Base-by-base conservation (phyloP, 371 early-diverging fungal species). In the Apophysomyces ossiformis region DNA sequence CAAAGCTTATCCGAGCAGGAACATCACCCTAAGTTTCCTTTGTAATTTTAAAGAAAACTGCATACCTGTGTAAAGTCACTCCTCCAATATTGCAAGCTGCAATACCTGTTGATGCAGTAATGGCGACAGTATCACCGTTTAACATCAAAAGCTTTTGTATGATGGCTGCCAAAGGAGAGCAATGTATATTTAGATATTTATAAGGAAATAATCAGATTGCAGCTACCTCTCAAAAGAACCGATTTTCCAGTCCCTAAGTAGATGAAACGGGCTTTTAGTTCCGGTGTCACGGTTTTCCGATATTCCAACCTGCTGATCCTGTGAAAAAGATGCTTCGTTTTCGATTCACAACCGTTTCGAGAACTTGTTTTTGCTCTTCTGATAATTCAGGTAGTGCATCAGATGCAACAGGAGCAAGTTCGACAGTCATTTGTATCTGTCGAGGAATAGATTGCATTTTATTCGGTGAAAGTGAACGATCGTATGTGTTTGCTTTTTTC, bases 71-170 rank as follows among this genome's bases (percentile, higher is more conserved):
- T 26, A 96, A 61, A 0, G 95, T 95, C 35, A 72, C 74, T 1
- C 95, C 96, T 18, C 86, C 85, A 64, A 96, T 90, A 66, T 94
- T 90, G 64, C 85, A 85, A 0, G 96, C 96, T 3, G 96, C 95
- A 64, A 94, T 88, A 6, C 94, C 94, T 0, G 97, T 96, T 1
- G 96, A 87, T 9, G 96, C 95, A 15, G 94, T 93, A 2, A 94
- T 82, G 0, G 89, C 92, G 5, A 93, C 78, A 39, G 79, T 75
- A 0, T 78, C 76, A 0, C 62, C 47, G 4, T 65, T 35, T 9
- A 66, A 60, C 3, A 64, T 68, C 9, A 58, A 68, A 39, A 93
- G 70, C 8, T 74, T 69, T 4, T 67, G 61, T 61, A 96, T 93
- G 46, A 95, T 82, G 65, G 87, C 86, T 74, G 63, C 6, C 41